Percentiles rank a stretch among this genome's conserved stretches.
Evolutionary conservation across 2,329 filamentous ascomycete genomes (phyloP).

Genomic region (Coniochaeta sp.): DNA sequence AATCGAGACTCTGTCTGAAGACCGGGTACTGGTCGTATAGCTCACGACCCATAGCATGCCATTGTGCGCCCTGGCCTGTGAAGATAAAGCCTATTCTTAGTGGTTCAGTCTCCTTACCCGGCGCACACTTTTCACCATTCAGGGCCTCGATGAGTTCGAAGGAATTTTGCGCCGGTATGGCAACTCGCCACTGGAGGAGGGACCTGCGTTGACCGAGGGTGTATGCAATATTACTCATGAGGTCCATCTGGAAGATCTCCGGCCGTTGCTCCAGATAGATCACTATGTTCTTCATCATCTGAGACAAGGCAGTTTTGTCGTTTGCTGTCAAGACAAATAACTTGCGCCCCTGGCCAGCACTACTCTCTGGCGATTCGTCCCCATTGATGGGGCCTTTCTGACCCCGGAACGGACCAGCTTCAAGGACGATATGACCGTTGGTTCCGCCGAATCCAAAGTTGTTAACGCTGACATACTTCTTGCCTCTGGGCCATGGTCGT

Average conservation of each 20-base stretch:
- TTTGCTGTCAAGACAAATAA: constrained; percentile 36
- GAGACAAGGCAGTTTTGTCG: constrained; percentile 27
- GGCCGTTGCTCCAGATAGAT: constrained; percentile 33
- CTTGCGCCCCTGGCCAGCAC: constrained; percentile 19
- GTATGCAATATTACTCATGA: constrained; percentile 39
- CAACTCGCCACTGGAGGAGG: constrained; percentile 33
- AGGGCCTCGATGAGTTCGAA: constrained; percentile 36
- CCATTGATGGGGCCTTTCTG: constrained; percentile 15
- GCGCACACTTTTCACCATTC: constrained; percentile 26
- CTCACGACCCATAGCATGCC: constrained; percentile 33
- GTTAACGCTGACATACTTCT: constrained; percentile 43
- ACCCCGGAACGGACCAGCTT: constrained; percentile 25
- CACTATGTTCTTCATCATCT: constrained; percentile 29
- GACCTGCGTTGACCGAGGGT: constrained; percentile 37
- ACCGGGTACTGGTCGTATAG: constrained; percentile 28
- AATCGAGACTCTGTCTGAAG: constrained; percentile 25
- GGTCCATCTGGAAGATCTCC: constrained; percentile 32
- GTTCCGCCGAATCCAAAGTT: constrained; percentile 39
- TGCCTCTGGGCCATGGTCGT: constrained; percentile 37
- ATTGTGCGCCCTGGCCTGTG: constrained; percentile 33
- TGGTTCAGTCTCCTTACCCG: constrained; percentile 27
- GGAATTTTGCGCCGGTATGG: constrained; percentile 33
- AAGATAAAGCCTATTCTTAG: constrained; percentile 31
- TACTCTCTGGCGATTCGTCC: constrained; percentile 17
- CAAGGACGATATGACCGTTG: constrained; percentile 35